Evolutionary conservation across 768 basidiomycete species (phyloP).

Genomic region (Panaeolus cyanescens): DNA sequence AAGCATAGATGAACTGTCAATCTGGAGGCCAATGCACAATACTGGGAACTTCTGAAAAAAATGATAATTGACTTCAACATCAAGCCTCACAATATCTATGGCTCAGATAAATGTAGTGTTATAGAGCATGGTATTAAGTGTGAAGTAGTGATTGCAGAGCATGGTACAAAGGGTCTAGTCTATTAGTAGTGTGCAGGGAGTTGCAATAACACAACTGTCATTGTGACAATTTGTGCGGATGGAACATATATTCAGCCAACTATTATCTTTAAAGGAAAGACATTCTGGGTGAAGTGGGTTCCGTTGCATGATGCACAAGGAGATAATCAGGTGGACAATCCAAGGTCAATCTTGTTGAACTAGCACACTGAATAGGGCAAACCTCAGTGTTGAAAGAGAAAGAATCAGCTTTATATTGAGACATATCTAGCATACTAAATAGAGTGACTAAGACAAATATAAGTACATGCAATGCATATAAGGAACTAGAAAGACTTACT

Average conservation of each 20-base stretch:
- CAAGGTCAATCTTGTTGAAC: too few relatives aligned
- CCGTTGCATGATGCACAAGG: too few relatives aligned
- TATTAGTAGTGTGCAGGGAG: conserved; percentile 34
- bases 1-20: not conserved
- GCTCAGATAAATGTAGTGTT: conserved; percentile 8
- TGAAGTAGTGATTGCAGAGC: conserved; percentile 3
- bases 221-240: conserved; percentile 44
- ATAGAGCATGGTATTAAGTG: not conserved
- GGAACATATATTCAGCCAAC: conserved; percentile 26
- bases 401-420: not conserved
- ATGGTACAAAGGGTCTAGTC: conserved; percentile 14
- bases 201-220: conserved; percentile 39
- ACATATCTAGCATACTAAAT: not conserved
- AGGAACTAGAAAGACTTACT: not conserved
- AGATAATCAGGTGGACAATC: too few relatives aligned
- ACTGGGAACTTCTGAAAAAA: not conserved
- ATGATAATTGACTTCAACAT: not conserved
- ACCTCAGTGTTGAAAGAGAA: not conserved
- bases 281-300: conserved; percentile 26
- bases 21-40: not conserved
- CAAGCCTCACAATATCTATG: too few relatives aligned
- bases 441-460: not conserved
- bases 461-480: not conserved
- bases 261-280: conserved; percentile 35
- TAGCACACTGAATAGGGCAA: not conserved